Conservation (phyloP, 202 grass and related monocot genomes). For the Elaeis oleifera region DNA sequence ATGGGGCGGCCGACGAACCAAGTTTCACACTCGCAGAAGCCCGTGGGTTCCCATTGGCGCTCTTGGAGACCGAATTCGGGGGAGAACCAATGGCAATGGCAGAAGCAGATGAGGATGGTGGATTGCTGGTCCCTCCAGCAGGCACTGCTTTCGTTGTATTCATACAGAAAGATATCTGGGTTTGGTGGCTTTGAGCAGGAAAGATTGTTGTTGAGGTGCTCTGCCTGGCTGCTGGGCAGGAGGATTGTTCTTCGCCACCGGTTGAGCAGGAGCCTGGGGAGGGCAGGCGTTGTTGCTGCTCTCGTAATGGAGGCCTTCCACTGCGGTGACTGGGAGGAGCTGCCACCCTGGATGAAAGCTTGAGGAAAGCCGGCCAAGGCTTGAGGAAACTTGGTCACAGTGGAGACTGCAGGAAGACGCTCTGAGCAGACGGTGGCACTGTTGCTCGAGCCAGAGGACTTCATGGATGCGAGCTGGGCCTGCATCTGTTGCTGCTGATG, state of each 20-base stretch:
- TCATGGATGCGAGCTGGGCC: slow-evolving; percentile 54
- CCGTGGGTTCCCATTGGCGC: slow-evolving; percentile 56
- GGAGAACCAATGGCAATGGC: slow-evolving; percentile 50
- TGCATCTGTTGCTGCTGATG: slow-evolving; percentile 20
- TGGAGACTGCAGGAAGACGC: slow-evolving; percentile 20
- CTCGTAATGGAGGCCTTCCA: slow-evolving; percentile 51
- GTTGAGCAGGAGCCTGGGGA: slow-evolving; percentile 20
- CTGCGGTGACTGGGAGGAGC: slow-evolving; percentile 40
- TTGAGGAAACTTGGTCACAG: slow-evolving; percentile 33
- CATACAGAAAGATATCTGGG: slow-evolving; percentile 56
- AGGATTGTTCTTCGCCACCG: slow-evolving; percentile 45
- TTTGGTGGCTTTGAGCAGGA: slow-evolving; percentile 49
- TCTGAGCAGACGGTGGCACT: slow-evolving; percentile 41
- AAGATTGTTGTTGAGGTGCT: slow-evolving; percentile 36
- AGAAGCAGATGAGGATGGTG: slow-evolving; percentile 57
- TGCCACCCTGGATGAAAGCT: slow-evolving; percentile 45
- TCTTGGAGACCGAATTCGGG: slow-evolving; percentile 73
- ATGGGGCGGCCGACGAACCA: slow-evolving; percentile 22
- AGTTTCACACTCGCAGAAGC: slow-evolving; percentile 50
- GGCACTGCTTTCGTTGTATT: slow-evolving; percentile 52
- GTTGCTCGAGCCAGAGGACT: slow-evolving; percentile 47
- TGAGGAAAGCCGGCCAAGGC: slow-evolving; percentile 43
- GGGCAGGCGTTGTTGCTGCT: slow-evolving; percentile 36
- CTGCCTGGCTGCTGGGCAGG: slow-evolving; percentile 48
- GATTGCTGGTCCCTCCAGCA: slow-evolving; percentile 36